A percentile compares a stretch with the other conserved stretches of the same genome.
Conservation (phyloP, 257 asterid species). For the Leptodermis oblonga region DNA sequence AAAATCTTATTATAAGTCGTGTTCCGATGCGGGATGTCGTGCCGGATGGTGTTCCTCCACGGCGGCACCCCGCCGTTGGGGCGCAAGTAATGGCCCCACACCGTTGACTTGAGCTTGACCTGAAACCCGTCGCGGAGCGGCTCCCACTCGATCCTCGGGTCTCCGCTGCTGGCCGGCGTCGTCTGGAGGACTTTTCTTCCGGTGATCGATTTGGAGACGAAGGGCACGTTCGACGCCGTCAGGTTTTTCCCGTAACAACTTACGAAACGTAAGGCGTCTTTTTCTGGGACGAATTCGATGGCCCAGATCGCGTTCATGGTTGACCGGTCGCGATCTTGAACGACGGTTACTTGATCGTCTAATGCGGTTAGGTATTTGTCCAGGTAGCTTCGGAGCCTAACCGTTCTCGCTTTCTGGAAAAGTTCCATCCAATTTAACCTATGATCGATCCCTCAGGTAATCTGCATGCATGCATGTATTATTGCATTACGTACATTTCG, state of each 20-base stretch:
- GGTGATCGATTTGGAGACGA: conserved; percentile 41
- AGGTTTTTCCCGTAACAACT: conserved; percentile 68
- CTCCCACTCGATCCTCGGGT: conserved; percentile 59
- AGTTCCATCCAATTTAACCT: conserved; percentile 75
- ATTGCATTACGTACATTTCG: too few relatives aligned
- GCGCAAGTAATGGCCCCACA: conserved; percentile 49
- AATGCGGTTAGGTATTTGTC: conserved; percentile 61
- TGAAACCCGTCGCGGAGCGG: conserved; percentile 77
- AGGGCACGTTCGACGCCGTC: conserved; percentile 51
- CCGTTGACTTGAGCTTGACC: conserved; percentile 45
- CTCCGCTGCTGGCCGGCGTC: conserved; percentile 24
- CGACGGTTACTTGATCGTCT: conserved; percentile 42
- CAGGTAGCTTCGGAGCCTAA: conserved; percentile 43
- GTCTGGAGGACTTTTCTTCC: conserved; percentile 54
- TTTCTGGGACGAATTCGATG: conserved; percentile 40
- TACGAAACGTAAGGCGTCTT: conserved; percentile 34
- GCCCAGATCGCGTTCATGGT: conserved; percentile 43
- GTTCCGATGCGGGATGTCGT: conserved; percentile 45
- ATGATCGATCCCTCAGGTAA: too few relatives aligned
- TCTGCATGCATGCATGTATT: too few relatives aligned
- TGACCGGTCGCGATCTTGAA: conserved; percentile 45
- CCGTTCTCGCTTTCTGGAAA: conserved; percentile 41
- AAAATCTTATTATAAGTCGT: conserved; percentile 43
- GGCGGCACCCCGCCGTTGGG: conserved; percentile 75
- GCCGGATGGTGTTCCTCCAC: conserved; percentile 66